A percentile compares a stretch with the other conserved stretches of the same genome.
phyloP scores from a whole-genome alignment of 2,329 filamentous ascomycete species.

The Ceratocystis papillata region DNA sequence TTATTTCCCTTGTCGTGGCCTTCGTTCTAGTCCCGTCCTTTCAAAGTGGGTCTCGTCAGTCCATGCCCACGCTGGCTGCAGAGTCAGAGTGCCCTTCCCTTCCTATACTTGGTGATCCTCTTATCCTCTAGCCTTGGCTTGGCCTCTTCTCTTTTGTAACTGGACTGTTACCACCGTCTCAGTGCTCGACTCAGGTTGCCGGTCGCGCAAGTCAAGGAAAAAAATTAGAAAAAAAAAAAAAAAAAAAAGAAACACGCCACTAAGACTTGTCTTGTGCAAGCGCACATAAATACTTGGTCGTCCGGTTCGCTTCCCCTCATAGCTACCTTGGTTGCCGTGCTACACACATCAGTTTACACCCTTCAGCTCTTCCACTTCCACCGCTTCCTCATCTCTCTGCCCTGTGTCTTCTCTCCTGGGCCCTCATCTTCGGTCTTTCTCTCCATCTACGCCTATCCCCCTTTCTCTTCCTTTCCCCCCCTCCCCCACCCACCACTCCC shows the following conservation, averaged over 20 bases:
- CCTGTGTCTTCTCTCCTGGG: not conserved
- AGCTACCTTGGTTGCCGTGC: not conserved
- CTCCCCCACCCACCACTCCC: too few species aligned
- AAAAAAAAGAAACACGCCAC: conserved; percentile 3
- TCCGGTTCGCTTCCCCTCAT: conserved; percentile 1
- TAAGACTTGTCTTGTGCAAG: conserved; percentile 12
- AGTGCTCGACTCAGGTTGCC: not conserved
- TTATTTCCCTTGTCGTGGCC: not conserved
- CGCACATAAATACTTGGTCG: conserved; percentile 11
- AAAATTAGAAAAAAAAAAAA: not conserved
- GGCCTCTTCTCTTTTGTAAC: not conserved
- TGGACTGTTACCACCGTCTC: not conserved
- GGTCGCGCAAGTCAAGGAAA: not conserved
- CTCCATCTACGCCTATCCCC: not conserved
- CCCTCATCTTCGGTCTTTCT: not conserved
- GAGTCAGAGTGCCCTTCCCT: conserved; percentile 10
- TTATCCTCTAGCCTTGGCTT: not conserved
- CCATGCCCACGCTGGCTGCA: not conserved
- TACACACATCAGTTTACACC: not conserved
- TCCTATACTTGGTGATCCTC: conserved; percentile 5
- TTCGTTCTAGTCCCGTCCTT: not conserved
- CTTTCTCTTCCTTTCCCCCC: not conserved
- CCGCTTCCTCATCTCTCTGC: not conserved
- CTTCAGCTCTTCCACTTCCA: not conserved
- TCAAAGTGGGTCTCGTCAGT: not conserved